Base-by-base conservation (phyloP, 1,284 basidiomycete species). In the Sporisorium iseilematis-ciliati region DNA sequence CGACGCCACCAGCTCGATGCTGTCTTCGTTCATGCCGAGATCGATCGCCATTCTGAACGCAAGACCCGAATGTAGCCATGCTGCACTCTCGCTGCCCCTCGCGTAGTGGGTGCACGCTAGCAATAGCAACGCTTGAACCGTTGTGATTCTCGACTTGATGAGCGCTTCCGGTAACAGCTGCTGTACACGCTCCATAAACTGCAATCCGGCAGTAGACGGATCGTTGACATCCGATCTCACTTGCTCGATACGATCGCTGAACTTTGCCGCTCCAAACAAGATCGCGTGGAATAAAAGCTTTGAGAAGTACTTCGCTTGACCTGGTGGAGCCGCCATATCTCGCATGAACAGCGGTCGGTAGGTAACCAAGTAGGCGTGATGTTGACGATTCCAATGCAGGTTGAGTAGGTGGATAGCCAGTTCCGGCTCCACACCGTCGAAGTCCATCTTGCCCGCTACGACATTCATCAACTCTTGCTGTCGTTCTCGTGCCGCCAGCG, bases 301-400 rank as follows among this genome's bases (percentile, higher is more conserved):
- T 29, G 75, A 79, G 55, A 82, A 83, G 59, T 82, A 82, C 12
- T 54, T 58, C 1, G 63, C 57, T 48, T 58, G 42, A 7, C 72
- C 79, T 14, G 79, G 77, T 18, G 64, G 60, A 45, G 66, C 74
- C 0, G 79, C 77, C 81, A 82, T 82, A 63, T 84, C 82, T 0
- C 81, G 66, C 62, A 75, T 84, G 60, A 84, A 84, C 14, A 80
- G 62, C 53, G 69, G 66, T 25, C 82, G 75, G 49, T 84, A 84
- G 2, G 81, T 82, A 50, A 84, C 79, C 33, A 82, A 67, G 45
- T 82, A 82, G 7, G 80, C 82, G 50, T 78, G 78, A 43, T 84
- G 82, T 48, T 84, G 82, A n/a, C 82, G 61, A 63, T 84, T 83
- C 78, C 82, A 84, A 46, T 84, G 83, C 25, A 84, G 59, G 14